A percentile compares a stretch with the other conserved stretches of the same genome.
phyloP scores from a whole-genome alignment of 371 early-diverging fungal species.

The Mucor piriformis region DNA sequence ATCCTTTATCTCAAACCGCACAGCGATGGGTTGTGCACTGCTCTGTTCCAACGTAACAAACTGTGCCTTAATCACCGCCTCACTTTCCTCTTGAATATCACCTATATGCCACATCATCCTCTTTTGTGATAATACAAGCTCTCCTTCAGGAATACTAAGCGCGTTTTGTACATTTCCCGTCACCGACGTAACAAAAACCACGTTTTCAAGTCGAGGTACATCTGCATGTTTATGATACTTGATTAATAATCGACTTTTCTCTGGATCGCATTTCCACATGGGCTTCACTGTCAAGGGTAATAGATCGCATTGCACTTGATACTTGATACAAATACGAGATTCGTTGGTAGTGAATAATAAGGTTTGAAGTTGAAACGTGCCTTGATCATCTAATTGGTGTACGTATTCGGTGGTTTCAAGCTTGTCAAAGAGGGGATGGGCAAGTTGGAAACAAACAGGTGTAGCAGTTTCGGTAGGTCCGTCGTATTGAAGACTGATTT shows the following conservation, averaged over 20 bases:
- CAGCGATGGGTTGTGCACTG: conserved; percentile 50
- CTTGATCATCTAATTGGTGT: conserved; percentile 21
- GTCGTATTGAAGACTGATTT: conserved; percentile 42
- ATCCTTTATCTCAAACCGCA: conserved; percentile 53
- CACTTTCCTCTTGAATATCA: conserved; percentile 31
- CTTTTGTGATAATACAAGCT: conserved; percentile 55
- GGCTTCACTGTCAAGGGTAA: conserved; percentile 50
- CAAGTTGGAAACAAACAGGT: conserved; percentile 43
- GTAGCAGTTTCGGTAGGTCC: conserved; percentile 30
- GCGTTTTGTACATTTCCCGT: conserved; percentile 53
- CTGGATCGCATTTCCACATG: conserved; percentile 61
- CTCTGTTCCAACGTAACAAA: conserved; percentile 49
- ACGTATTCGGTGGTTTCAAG: conserved; percentile 30
- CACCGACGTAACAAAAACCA: conserved; percentile 53
- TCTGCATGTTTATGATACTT: conserved; percentile 44
- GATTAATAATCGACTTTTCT: conserved; percentile 54
- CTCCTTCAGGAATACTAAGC: conserved; percentile 56
- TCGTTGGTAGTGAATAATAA: conserved; percentile 28
- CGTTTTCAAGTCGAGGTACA: conserved; percentile 29
- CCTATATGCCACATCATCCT: conserved; percentile 60
- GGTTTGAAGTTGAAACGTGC: conserved; percentile 42
- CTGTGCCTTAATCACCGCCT: conserved; percentile 50
- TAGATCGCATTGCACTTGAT: conserved; percentile 36
- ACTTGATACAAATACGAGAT: conserved; percentile 41
- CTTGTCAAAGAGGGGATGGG: conserved; percentile 34